Evolutionary conservation across 2,329 filamentous ascomycete genomes (phyloP).

Genomic region (Sphaceloma murrayae): DNA sequence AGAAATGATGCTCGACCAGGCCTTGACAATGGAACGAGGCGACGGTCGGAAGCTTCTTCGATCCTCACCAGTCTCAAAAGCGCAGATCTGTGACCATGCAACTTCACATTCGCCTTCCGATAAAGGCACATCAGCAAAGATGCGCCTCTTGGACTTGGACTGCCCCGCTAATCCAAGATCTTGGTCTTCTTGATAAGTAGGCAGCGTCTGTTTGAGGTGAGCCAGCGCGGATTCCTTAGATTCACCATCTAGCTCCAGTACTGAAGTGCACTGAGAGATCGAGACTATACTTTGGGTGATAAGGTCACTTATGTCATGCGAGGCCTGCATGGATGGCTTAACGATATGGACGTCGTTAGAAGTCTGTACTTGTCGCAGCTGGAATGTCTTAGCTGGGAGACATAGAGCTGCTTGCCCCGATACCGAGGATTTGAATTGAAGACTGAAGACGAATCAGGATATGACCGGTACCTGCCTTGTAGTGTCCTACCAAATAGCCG

Average conservation of each 20-base stretch:
- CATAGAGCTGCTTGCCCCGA: constrained; percentile 42
- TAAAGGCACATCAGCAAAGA: constrained; percentile 44
- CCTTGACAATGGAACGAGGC: constrained; percentile 37
- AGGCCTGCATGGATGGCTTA: constrained; percentile 27
- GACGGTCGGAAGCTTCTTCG: constrained; percentile 26
- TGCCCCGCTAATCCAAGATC: too few species aligned
- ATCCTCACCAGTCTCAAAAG: constrained; percentile 38
- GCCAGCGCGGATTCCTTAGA: constrained; percentile 29
- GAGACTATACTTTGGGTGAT: constrained; percentile 31
- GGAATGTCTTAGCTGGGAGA: constrained; percentile 48
- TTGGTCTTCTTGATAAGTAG: constrained; percentile 32
- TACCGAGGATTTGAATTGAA: constrained; percentile 33
- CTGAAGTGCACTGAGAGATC: constrained; percentile 37
- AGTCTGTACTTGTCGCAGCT: constrained; percentile 54
- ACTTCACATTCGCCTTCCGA: constrained; percentile 43
- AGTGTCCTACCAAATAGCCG: constrained; percentile 32
- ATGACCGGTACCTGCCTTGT: background rate
- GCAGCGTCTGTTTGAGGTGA: constrained; percentile 32
- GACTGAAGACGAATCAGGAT: constrained; percentile 23
- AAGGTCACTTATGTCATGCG: constrained; percentile 22
- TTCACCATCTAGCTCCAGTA: constrained; percentile 33
- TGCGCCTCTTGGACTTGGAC: constrained; percentile 21
- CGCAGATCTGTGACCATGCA: constrained; percentile 44
- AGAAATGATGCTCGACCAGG: constrained; percentile 40
- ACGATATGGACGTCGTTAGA: constrained; percentile 54